Conservation (phyloP, 2,329 filamentous ascomycete genomes). For the Aureobasidium vineae region DNA sequence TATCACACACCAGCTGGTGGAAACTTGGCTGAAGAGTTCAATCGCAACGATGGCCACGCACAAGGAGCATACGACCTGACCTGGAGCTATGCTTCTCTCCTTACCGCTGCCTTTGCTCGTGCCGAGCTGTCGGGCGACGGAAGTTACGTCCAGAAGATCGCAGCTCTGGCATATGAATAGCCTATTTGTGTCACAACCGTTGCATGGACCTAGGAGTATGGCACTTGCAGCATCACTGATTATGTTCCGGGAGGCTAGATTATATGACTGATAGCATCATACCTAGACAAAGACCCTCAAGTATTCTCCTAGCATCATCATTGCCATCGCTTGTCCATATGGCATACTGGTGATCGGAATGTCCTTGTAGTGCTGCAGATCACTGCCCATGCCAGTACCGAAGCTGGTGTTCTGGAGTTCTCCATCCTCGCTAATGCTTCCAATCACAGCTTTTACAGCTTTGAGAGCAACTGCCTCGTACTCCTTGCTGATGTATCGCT, state of each 20-base stretch:
- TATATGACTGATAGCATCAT: constrained; percentile 10
- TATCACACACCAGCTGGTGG: constrained; percentile 36
- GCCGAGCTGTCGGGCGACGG: constrained; percentile 29
- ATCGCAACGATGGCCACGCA: constrained; percentile 34
- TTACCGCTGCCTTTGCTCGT: constrained; percentile 37
- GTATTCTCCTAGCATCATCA: constrained; percentile 76
- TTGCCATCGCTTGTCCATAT: constrained; percentile 81
- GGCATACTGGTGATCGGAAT: constrained; percentile 78
- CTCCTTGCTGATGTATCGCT: constrained; percentile 64
- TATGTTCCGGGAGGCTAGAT: background rate
- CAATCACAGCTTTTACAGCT: constrained; percentile 65
- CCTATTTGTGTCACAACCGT: background rate
- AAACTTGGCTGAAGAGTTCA: constrained; percentile 37
- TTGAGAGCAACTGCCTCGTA: constrained; percentile 62
- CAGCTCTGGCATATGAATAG: constrained; percentile 17
- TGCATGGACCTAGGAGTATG: background rate
- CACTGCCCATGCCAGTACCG: constrained; percentile 73
- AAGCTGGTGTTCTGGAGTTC: constrained; percentile 74
- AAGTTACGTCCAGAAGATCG: constrained; percentile 5
- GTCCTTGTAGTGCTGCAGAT: constrained; percentile 72
- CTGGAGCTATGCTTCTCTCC: constrained; percentile 38
- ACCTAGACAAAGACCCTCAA: constrained; percentile 57
- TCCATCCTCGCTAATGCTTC: constrained; percentile 63
- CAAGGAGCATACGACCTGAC: constrained; percentile 38
- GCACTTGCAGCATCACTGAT: constrained; percentile 11